phyloP scores from a whole-genome alignment of 257 asterid species.

The Echites panduratus region DNA sequence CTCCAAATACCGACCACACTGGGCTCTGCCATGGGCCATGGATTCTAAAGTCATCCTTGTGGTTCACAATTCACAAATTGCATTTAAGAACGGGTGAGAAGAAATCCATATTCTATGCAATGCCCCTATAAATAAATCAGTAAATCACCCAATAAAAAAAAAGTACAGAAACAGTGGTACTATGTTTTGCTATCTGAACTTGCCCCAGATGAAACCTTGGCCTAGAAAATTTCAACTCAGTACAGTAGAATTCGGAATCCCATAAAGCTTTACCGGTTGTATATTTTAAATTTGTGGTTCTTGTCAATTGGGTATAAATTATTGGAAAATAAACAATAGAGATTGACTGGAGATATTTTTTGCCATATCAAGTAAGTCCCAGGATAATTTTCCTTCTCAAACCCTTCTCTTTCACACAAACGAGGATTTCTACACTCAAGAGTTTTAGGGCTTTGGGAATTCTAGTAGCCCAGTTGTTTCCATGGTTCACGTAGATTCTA shows the following conservation, averaged over 20 bases:
- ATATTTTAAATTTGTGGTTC: conserved; percentile 2
- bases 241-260: neutral
- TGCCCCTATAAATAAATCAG: neutral
- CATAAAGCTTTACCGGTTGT: neutral
- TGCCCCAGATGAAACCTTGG: neutral
- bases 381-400: conserved; percentile 13
- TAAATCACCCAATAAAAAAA: neutral
- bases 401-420: neutral
- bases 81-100: neutral
- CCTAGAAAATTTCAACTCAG: too few relatives aligned
- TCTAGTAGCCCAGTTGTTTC: neutral
- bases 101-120: neutral
- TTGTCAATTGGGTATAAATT: conserved; percentile 1
- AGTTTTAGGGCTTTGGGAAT: conserved; percentile 4
- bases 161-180: neutral
- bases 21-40: neutral
- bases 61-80: neutral
- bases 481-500: conserved; percentile 14
- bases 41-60: neutral
- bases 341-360: conserved; percentile 12
- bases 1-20: neutral
- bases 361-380: conserved; percentile 35
- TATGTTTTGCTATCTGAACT: neutral
- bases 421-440: neutral
- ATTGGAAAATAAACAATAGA: neutral